Conservation (phyloP, 2,329 filamentous ascomycete genomes). For the Trichoderma sp. region DNA sequence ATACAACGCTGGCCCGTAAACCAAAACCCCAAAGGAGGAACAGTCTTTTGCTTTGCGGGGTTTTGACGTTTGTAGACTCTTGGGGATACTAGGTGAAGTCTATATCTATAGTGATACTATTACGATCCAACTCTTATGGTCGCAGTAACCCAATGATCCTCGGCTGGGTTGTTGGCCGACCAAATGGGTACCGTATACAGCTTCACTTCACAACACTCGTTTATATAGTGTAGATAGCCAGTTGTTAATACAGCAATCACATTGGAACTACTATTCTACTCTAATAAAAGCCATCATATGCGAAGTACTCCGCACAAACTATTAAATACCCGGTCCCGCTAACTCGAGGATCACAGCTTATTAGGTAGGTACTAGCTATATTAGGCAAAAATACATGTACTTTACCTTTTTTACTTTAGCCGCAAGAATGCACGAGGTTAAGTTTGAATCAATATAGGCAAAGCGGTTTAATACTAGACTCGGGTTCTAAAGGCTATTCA, state of each 20-base stretch:
- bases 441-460: constrained; percentile 2
- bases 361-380: background rate
- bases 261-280: background rate
- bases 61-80: background rate
- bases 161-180: background rate
- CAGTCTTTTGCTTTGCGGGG: background rate
- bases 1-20: background rate
- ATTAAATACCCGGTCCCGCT: too few species aligned
- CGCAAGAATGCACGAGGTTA: background rate
- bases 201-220: background rate
- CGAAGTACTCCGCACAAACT: too few species aligned
- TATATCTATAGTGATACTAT: background rate
- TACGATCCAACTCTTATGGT: background rate
- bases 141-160: background rate
- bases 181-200: background rate
- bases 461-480: background rate
- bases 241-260: background rate
- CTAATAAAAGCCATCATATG: background rate
- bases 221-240: background rate
- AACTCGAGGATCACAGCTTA: too few species aligned
- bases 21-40: background rate
- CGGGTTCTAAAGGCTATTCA: background rate
- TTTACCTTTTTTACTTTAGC: background rate
- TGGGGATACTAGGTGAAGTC: background rate
- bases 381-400: constrained; percentile 10